A percentile compares a stretch with the other conserved stretches of the same genome.
Evolutionary conservation across 139 green algal species (phyloP).

Genomic region (Tetraselmis striata): DNA sequence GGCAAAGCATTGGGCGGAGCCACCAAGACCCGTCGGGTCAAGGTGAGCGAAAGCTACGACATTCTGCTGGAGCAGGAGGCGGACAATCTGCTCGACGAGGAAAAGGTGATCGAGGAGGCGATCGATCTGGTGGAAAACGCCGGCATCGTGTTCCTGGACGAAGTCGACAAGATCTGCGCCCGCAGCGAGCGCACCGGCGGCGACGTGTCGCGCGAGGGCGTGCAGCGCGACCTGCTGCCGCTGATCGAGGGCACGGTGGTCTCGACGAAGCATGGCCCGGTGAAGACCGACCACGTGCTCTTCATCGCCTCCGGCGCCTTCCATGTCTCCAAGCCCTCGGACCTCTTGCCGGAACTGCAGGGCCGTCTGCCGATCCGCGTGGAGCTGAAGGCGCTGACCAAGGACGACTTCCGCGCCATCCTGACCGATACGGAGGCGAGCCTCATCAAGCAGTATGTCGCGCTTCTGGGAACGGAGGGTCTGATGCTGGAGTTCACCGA

Average conservation of each 20-base stretch:
- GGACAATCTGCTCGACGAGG: slow-evolving; percentile 66
- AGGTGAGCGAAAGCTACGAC: slow-evolving; percentile 57
- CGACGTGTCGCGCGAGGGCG: slow-evolving; percentile 55
- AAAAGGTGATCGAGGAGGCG: slow-evolving; percentile 70
- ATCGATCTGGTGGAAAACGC: slow-evolving; percentile 58
- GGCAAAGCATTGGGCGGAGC: no score
- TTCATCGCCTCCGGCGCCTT: slow-evolving; percentile 95
- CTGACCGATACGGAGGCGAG: slow-evolving; percentile 79
- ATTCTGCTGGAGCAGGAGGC: slow-evolving; percentile 70
- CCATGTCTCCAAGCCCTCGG: slow-evolving; percentile 77
- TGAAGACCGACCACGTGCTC: slow-evolving; percentile 94
- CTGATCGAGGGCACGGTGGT: slow-evolving; percentile 89
- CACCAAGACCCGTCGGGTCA: no score
- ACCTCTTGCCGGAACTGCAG: slow-evolving; percentile 85
- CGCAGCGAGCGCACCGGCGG: slow-evolving; percentile 46
- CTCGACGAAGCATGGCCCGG: slow-evolving; percentile 83
- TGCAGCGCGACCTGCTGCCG: slow-evolving; percentile 94
- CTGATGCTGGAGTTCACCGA: slow-evolving; percentile 85
- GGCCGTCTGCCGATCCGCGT: slow-evolving; percentile 93
- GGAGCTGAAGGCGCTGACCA: slow-evolving; percentile 77
- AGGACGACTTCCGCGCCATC: slow-evolving; percentile 68
- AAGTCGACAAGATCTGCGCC: slow-evolving; percentile 96
- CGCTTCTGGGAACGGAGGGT: slow-evolving; percentile 83
- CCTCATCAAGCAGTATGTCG: slow-evolving; percentile 90
- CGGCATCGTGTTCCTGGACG: slow-evolving; percentile 95